A percentile compares a stretch with the other conserved stretches of the same genome.
Conservation (phyloP, 352 stramenopile genomes). For the Globisporangium spinosum region DNA sequence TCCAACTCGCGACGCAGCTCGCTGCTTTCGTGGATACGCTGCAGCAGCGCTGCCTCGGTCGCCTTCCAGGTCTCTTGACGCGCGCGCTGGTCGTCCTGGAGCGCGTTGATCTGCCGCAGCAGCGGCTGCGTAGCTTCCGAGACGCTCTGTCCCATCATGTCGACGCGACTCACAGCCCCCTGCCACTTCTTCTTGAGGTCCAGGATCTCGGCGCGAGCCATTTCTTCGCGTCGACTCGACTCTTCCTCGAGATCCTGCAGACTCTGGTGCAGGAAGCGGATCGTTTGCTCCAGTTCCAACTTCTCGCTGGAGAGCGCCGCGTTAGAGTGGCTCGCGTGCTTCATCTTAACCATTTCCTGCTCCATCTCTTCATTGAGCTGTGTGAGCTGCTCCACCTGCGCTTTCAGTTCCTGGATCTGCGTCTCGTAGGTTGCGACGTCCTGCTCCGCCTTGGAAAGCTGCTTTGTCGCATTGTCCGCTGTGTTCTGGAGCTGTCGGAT, state of each 20-base stretch:
- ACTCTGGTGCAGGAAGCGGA: slow-evolving; percentile 60
- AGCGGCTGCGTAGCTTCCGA: slow-evolving; percentile 75
- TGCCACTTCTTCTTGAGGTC: slow-evolving; percentile 81
- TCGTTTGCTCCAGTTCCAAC: slow-evolving; percentile 50
- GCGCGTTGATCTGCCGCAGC: slow-evolving; percentile 58
- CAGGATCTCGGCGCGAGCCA: slow-evolving; percentile 43
- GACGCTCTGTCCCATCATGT: slow-evolving; percentile 61
- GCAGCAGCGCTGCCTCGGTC: slow-evolving; percentile 39
- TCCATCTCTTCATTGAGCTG: slow-evolving; percentile 32
- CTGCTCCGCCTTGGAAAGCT: slow-evolving; percentile 35
- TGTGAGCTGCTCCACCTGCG: slow-evolving; percentile 27
- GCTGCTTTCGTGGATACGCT: slow-evolving; percentile 37
- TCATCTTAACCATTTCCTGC: slow-evolving; percentile 36
- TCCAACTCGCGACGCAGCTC: slow-evolving; percentile 33
- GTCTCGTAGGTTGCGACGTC: slow-evolving; percentile 17
- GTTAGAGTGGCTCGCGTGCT: slow-evolving; percentile 43
- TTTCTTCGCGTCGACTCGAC: slow-evolving; percentile 52
- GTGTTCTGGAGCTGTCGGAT: slow-evolving; percentile 26
- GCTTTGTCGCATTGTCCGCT: slow-evolving; percentile 22
- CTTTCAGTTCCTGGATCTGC: slow-evolving; percentile 24
- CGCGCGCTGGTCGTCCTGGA: slow-evolving; percentile 63
- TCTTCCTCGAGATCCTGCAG: slow-evolving; percentile 55
- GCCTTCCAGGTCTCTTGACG: slow-evolving; percentile 57
- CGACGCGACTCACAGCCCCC: slow-evolving; percentile 60
- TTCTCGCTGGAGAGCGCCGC: slow-evolving; percentile 49